Base-by-base conservation (phyloP, 2,329 filamentous ascomycete species). In the Ascochyta lentis region DNA sequence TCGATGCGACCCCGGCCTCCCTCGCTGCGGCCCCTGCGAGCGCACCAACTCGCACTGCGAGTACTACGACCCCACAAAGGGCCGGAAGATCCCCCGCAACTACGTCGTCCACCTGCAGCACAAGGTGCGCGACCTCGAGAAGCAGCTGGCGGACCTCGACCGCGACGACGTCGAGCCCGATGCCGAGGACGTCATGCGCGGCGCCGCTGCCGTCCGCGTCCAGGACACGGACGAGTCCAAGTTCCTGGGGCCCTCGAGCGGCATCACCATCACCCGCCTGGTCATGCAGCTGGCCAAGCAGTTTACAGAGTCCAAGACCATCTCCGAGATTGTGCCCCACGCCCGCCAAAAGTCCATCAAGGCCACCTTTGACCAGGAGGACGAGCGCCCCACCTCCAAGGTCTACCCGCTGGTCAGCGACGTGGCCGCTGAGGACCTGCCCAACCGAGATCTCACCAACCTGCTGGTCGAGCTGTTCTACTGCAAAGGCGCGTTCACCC, bases 271-370 rank as follows among this genome's bases (percentile, higher is more conserved):
- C 80, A 96, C 93, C 12, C 87, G 94, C 27, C 83, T 98, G 64
- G 88, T 99, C 10, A 97, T 99, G 90, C 93, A 97, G 74, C 87
- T 96, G 76, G 94, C 94, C 49, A 98, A 96, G 78, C 89, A 92
- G 60, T 96, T 94, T 69, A 96, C 92, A 24, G 90, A 95, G 68
- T 89, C 92, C 5, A 91, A 92, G 75, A 92, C 89, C 63, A 97
- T 98, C 72, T 92, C 92, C 54, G 92, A 97, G 65, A 87, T 98
- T 45, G 91, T 97, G 29, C 91, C 93, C 3, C 89, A 93, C 84
- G 72, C 86, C 78, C 75, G 86, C 75, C 71, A 87, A 78, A 78
- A 86, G 80, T 79, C 86, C 72, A 81, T 89, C 79, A 82, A 89
- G 84, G 84, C 89, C 80, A 80, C 91, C 78, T 78, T 88, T 78